A percentile compares a stretch with the other conserved stretches of the same genome.
phyloP scores from a whole-genome alignment of 2,329 filamentous ascomycete species.

The Zalaria sp. region DNA sequence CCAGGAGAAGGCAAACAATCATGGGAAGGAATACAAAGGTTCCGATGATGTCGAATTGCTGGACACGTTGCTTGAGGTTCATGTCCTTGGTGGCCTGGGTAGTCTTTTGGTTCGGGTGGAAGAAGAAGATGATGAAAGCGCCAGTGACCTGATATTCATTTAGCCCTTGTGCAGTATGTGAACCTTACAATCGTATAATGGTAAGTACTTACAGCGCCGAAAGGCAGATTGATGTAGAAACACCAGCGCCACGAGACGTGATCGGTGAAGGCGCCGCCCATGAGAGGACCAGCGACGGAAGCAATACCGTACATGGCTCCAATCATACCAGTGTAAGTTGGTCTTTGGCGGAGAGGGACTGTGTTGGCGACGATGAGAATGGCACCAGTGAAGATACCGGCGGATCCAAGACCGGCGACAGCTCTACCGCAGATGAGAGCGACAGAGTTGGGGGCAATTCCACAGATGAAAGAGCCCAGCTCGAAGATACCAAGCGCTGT shows the following conservation, averaged over 20 bases:
- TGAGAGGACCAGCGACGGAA: conserved; percentile 31
- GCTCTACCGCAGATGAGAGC: conserved; percentile 39
- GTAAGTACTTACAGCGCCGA: conserved; percentile 20
- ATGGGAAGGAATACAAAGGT: conserved; percentile 33
- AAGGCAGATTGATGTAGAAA: conserved; percentile 40
- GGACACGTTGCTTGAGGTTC: conserved; percentile 19
- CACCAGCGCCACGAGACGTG: conserved; percentile 34
- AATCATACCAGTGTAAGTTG: conserved; percentile 36
- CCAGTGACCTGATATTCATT: conserved; percentile 15
- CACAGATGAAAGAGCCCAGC: conserved; percentile 20
- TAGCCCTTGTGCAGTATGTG: no score
- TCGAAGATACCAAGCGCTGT: conserved; percentile 7
- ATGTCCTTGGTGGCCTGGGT: conserved; percentile 21
- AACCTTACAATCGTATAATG: no score
- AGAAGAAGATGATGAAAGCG: conserved; percentile 20
- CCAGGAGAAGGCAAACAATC: conserved; percentile 34
- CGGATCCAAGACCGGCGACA: conserved; percentile 35
- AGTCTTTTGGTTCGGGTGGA: conserved; percentile 10
- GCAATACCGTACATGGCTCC: conserved; percentile 34
- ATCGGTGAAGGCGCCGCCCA: conserved; percentile 26
- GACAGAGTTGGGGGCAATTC: conserved; percentile 33
- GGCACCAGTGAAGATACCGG: conserved; percentile 36
- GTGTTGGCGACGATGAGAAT: conserved; percentile 33
- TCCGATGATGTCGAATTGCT: conserved; percentile 33
- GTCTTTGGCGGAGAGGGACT: conserved; percentile 31